These are phyloP conservation scores for Boletus huronensis DNA, from an alignment of 768 basidiomycete species.

Conservation along the genomic window DNA sequence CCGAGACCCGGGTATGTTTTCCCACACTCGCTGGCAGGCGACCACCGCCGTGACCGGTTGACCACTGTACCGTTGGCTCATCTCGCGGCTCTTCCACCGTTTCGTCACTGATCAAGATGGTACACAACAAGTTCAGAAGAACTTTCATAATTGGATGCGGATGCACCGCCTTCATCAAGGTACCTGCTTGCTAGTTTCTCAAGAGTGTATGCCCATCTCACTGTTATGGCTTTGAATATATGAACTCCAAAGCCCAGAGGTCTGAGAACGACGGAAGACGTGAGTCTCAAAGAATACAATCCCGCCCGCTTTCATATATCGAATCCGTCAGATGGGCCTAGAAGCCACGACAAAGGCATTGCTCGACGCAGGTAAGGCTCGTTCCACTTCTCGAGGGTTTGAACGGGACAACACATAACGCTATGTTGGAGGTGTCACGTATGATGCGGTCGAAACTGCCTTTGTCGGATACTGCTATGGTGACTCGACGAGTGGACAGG, in stretches of 20 bases:
- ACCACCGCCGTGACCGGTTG: too few species aligned
- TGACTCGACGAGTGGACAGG: conserved; percentile 76
- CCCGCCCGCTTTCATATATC: background rate
- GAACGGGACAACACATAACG: background rate
- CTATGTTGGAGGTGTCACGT: conserved; percentile 61
- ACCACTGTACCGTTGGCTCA: too few species aligned
- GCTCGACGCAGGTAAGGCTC: conserved; percentile 65
- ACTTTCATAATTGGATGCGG: conserved; percentile 20
- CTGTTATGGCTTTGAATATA: background rate
- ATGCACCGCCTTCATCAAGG: conserved; percentile 21
- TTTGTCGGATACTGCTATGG: conserved; percentile 79
- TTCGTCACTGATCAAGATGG: conserved; percentile 1
- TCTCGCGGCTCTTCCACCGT: background rate
- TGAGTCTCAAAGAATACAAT: conserved; percentile 28
- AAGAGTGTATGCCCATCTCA: background rate
- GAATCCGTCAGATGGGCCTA: conserved; percentile 63
- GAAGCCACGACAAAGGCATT: conserved; percentile 87
- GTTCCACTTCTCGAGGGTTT: background rate
- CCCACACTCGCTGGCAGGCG: background rate
- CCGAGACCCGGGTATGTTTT: background rate
- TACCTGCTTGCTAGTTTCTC: background rate
- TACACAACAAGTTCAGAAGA: conserved; percentile 4
- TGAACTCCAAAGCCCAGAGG: conserved; percentile 53
- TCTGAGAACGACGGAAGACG: conserved; percentile 66
- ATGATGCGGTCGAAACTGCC: conserved; percentile 71